Evolutionary conservation across 176 grass and related monocot species (phyloP), one percentile per base, ranked within the genome.

Genomic region (Puya raimondii): DNA sequence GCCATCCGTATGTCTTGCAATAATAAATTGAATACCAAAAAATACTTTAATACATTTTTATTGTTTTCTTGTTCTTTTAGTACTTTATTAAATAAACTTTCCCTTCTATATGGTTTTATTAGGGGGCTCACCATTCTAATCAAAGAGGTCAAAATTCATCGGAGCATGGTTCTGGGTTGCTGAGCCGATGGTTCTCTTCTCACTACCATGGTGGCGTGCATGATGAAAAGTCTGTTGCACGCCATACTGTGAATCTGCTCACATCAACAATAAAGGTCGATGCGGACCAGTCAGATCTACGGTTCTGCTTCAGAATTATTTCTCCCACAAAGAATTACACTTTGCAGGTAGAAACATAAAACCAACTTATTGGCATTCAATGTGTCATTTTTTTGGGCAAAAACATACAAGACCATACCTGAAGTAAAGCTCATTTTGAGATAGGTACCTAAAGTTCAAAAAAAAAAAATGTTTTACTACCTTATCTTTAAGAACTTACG

Each of bases 181-280:
- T 99, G 51, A 88, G 90, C 82, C 77, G 95, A 76, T 94, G 95
- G 95, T 94, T 99, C 75, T 94, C 95, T 74, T 99, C 95, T 71
- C 90, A 99, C 76, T 99, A 94, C 74, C 95, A 99, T 73, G 89
- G 89, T 53, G 87, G 87, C 11, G 87, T 94, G 66, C 90, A 94
- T 73, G 90, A 99, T 78, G 95, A 99, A 71, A 99, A 99, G 68
- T 85, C 90, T 70, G 95, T 99, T 76, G 87, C 90, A 78, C 87
- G 90, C 0, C 95, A 99, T 86, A 99, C 95, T 23, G 95, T 99
- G 74, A 94, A 99, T 71, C 74, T 99, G 54, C 72, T 99, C 61
- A 99, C 95, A 58, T 99, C 95, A n/a, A 94, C 95, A 12, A 99
- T 99, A 72, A 99, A 99, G 73, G 90, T 85, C 78, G 90, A 99